phyloP scores from a whole-genome alignment of 306 rosid genomes.

The Rosa multiflora region DNA sequence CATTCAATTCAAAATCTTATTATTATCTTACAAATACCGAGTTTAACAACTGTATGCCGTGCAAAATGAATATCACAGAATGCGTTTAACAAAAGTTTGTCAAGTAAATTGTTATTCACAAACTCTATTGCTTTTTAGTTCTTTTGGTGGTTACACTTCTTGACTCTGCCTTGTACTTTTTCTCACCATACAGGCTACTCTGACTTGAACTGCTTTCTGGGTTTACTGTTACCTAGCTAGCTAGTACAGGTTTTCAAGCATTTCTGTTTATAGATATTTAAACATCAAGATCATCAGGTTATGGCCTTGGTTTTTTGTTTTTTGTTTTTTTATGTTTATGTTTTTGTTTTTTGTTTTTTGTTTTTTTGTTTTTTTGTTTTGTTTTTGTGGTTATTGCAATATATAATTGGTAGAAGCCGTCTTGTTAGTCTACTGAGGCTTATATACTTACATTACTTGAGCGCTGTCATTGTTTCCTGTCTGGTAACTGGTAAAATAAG shows the following conservation, averaged over 20 bases:
- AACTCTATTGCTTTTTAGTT: neutral
- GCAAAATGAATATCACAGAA: neutral
- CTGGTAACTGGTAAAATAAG: neutral
- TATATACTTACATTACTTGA: neutral
- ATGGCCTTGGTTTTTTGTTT: too few species aligned
- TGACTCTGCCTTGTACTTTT: neutral
- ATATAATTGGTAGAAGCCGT: neutral
- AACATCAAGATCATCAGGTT: neutral
- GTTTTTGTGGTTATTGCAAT: neutral
- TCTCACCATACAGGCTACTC: neutral
- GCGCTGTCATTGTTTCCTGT: conserved; percentile 1
- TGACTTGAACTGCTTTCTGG: neutral
- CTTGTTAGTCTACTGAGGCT: neutral
- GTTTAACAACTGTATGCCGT: neutral
- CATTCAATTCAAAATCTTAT: neutral
- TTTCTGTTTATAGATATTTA: neutral
- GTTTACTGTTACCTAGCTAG: neutral
- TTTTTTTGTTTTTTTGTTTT: neutral
- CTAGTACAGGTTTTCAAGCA: neutral
- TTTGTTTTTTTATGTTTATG: too few species aligned
- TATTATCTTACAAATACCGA: neutral
- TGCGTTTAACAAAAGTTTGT: neutral
- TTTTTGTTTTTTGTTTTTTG: too few species aligned
- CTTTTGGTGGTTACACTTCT: neutral
- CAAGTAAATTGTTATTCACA: neutral